Conservation (phyloP, 139 green algal genomes). For the Edaphochlamys debaryana region DNA sequence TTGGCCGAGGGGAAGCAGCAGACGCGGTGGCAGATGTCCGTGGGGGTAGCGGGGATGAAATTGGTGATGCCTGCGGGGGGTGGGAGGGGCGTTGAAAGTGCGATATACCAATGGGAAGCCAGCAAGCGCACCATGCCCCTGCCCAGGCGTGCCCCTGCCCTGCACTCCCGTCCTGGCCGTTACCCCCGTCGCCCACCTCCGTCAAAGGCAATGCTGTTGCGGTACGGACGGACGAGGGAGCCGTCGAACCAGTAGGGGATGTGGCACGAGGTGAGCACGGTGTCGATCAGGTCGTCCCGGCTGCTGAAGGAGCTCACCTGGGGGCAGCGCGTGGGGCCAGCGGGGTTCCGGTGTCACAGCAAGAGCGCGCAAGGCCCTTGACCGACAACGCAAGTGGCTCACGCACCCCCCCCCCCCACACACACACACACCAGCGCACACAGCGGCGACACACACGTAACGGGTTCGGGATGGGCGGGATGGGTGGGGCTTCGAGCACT, state of each 20-base stretch:
- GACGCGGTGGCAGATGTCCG: conserved; percentile 58
- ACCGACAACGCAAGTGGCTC: no score
- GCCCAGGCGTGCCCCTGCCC: no score
- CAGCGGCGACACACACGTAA: no score
- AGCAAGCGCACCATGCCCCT: no score
- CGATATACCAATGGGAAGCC: not conserved
- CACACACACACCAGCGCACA: no score
- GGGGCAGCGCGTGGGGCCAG: no score
- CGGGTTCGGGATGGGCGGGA: no score
- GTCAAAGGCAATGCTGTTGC: conserved; percentile 67
- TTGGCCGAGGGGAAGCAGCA: conserved; percentile 74
- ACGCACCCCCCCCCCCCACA: no score
- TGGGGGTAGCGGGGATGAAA: conserved; percentile 80
- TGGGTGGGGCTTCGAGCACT: no score
- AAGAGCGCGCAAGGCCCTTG: no score
- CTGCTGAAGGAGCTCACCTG: conserved; percentile 33
- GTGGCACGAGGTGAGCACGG: conserved; percentile 82
- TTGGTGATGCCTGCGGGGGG: conserved; percentile 76
- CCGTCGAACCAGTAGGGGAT: conserved; percentile 64
- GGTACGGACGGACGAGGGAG: conserved; percentile 65
- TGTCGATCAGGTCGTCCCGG: conserved; percentile 76
- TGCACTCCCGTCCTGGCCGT: no score
- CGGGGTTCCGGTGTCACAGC: no score
- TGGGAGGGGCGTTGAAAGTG: not conserved
- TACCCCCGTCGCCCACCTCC: conserved; percentile 60